phyloP scores from a whole-genome alignment of 208 protist genomes.

The Crithidia acanthocephali region DNA sequence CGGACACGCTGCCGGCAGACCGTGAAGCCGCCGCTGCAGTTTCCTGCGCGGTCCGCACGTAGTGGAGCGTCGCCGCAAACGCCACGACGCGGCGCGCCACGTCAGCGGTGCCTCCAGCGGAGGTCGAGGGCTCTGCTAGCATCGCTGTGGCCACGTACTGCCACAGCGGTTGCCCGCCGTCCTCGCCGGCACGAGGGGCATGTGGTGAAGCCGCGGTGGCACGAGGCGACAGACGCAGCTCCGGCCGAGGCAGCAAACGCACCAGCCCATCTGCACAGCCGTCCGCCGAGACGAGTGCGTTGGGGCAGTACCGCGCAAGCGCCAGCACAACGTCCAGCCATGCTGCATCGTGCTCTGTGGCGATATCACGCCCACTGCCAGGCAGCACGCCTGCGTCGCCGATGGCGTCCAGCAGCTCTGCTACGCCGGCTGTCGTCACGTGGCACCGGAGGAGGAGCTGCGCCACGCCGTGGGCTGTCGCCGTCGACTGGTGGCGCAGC shows the following conservation, averaged over 20 bases:
- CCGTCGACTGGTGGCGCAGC: conserved; percentile 13
- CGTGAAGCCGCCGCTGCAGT: background rate
- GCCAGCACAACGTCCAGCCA: conserved; percentile 25
- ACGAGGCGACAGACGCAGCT: background rate
- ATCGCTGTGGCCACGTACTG: conserved; percentile 4
- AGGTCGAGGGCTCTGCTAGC: background rate
- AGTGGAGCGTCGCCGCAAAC: conserved; percentile 10
- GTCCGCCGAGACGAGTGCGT: conserved; percentile 17
- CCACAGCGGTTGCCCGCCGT: conserved; percentile 6
- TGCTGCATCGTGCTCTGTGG: background rate
- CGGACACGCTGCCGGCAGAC: too few species aligned
- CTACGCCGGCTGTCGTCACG: conserved; percentile 17
- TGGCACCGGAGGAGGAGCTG: conserved; percentile 19
- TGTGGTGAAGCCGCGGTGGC: background rate
- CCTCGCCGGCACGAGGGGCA: background rate
- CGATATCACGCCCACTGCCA: background rate
- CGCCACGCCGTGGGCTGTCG: background rate
- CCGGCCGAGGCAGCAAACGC: conserved; percentile 19
- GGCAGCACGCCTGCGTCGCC: conserved; percentile 17
- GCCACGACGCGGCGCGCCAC: background rate
- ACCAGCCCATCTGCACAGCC: conserved; percentile 21
- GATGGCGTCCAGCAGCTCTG: conserved; percentile 18
- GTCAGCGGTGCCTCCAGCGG: background rate
- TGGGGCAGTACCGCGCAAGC: conserved; percentile 13
- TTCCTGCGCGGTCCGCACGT: conserved; percentile 2